A percentile compares a stretch with the other conserved stretches of the same genome.
Conservation (phyloP, 2,329 filamentous ascomycete genomes). For the Cercospora brassicicola region DNA sequence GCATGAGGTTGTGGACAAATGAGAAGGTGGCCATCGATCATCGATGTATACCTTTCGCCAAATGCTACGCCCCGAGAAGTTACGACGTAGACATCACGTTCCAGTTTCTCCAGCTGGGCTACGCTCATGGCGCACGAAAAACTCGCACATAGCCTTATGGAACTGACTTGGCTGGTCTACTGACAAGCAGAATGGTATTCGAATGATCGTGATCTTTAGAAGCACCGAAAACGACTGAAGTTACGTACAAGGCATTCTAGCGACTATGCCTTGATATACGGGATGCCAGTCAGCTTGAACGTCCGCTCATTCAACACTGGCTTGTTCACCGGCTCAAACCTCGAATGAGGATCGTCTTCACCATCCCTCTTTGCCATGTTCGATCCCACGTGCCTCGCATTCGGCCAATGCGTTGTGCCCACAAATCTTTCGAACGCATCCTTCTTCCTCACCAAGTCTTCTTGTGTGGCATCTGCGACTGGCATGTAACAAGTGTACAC, state of each 20-base stretch:
- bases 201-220: neutral
- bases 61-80: too few species aligned
- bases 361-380: conserved; percentile 39
- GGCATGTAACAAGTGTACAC: conserved; percentile 44
- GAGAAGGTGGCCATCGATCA: neutral
- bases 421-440: conserved; percentile 36
- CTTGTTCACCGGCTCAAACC: conserved; percentile 44
- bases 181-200: neutral
- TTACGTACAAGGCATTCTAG: neutral
- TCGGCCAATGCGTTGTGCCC: conserved; percentile 41
- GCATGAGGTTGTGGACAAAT: too few species aligned
- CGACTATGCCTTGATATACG: conserved; percentile 42
- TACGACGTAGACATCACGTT: too few species aligned
- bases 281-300: conserved; percentile 52
- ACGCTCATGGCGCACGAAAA: too few species aligned
- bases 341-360: conserved; percentile 39
- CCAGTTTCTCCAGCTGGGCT: too few species aligned
- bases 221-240: neutral
- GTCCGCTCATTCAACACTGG: conserved; percentile 45
- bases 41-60: neutral
- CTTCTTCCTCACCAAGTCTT: conserved; percentile 40
- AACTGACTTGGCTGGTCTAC: neutral
- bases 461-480: conserved; percentile 38
- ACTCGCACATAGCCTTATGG: too few species aligned
- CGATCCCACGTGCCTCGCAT: conserved; percentile 39